These are phyloP conservation scores for Prosopis cineraria DNA, from an alignment of 306 rosid genomes.

Conservation along the genomic window DNA sequence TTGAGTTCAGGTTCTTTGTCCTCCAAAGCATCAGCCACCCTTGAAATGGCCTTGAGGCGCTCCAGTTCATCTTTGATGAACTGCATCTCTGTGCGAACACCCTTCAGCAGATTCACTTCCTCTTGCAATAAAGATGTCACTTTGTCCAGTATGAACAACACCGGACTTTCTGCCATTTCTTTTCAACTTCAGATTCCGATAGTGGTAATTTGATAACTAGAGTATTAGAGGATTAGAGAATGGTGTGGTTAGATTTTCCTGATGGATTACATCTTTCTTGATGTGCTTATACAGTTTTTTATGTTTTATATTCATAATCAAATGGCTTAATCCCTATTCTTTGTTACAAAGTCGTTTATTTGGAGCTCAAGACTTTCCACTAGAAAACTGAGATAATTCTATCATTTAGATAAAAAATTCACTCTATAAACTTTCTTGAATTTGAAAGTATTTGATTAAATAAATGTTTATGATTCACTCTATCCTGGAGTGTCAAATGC, in stretches of 20 bases:
- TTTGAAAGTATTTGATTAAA: no score
- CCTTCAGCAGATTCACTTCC: constrained; percentile 46
- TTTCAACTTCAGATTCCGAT: not conserved
- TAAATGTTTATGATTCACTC: no score
- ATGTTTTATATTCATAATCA: not conserved
- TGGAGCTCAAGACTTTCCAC: not conserved
- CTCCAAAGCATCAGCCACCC: constrained; percentile 43
- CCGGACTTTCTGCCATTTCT: constrained; percentile 59
- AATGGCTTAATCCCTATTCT: not conserved
- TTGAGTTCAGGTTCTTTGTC: constrained; percentile 45
- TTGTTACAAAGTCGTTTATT: not conserved
- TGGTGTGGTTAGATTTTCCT: not conserved
- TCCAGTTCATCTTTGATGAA: constrained; percentile 47
- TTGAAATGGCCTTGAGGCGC: constrained; percentile 39
- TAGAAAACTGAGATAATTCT: no score
- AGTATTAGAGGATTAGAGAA: not conserved
- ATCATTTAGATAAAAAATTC: no score
- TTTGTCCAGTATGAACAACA: constrained; percentile 46
- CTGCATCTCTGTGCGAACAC: constrained; percentile 43
- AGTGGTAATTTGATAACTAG: not conserved
- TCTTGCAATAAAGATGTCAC: constrained; percentile 35
- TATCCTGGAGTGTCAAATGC: no score
- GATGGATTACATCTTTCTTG: not conserved
- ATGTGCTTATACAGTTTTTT: constrained; percentile 25
- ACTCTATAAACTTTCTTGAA: no score